Percentiles rank a stretch among this genome's conserved stretches.
Evolutionary conservation across 2,329 filamentous ascomycete genomes (phyloP).

Genomic region (Zelopaecilomyces penicillatus): DNA sequence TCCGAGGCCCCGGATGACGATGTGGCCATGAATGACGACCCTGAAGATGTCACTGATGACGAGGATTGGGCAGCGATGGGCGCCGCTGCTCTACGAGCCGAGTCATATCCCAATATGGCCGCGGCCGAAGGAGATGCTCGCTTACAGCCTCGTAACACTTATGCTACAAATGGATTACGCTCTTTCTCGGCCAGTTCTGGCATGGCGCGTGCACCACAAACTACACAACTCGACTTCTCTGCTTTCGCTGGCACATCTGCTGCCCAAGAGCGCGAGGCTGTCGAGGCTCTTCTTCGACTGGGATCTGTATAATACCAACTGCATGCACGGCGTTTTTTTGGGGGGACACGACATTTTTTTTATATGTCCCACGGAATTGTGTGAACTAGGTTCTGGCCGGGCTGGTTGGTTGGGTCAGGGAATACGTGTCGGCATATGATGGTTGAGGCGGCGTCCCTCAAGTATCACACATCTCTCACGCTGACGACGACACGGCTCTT

Average conservation of each 20-base stretch:
- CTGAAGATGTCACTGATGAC: conserved; percentile 83
- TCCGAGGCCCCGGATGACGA: conserved; percentile 65
- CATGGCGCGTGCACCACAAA: conserved; percentile 46
- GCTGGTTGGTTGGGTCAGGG: conserved; percentile 23
- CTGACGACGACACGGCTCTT: conserved; percentile 27
- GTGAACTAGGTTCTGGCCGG: conserved; percentile 11
- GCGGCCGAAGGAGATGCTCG: conserved; percentile 46
- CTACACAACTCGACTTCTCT: conserved; percentile 44
- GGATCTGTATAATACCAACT: conserved; percentile 62
- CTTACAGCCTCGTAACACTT: conserved; percentile 33
- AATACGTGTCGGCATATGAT: conserved; percentile 22
- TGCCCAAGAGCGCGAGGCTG: conserved; percentile 70
- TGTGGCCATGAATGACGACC: conserved; percentile 61
- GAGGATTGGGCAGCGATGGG: conserved; percentile 93
- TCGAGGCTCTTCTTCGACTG: conserved; percentile 72
- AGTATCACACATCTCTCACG: conserved; percentile 16
- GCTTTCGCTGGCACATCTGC: conserved; percentile 46
- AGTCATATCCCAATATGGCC: conserved; percentile 49
- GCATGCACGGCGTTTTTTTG: conserved; percentile 46
- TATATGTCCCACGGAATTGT: background rate
- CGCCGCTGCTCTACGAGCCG: conserved; percentile 69
- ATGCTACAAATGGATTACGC: conserved; percentile 38
- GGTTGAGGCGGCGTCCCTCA: conserved; percentile 24
- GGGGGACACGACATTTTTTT: conserved; percentile 7
- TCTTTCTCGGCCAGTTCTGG: conserved; percentile 42